A percentile compares a stretch with the other conserved stretches of the same genome.
These are phyloP conservation scores for Cytospora piceicola DNA, from an alignment of 2,329 filamentous ascomycete genomes.

Conservation along the genomic window DNA sequence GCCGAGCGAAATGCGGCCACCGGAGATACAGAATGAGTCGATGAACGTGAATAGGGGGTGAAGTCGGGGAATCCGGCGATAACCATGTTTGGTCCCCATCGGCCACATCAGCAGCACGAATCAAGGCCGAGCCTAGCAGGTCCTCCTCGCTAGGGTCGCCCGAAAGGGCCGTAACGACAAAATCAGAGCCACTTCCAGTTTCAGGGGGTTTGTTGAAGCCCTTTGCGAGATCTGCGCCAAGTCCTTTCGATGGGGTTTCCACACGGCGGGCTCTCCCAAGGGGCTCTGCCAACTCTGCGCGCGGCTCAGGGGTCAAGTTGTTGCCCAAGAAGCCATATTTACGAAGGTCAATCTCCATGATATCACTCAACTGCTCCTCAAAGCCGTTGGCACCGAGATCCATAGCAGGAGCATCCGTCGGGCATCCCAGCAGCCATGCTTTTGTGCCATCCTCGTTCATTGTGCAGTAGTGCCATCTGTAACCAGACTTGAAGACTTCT, in stretches of 20 bases:
- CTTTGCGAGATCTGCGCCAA: conserved; percentile 83
- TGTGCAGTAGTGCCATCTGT: conserved; percentile 97
- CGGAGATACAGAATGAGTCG: conserved; percentile 91
- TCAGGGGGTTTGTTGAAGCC: conserved; percentile 89
- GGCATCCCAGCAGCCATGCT: conserved; percentile 94
- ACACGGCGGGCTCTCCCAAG: conserved; percentile 51
- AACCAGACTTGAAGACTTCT: conserved; percentile 90
- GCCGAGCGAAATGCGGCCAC: conserved; percentile 93
- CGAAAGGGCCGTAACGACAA: conserved; percentile 85
- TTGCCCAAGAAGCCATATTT: conserved; percentile 91
- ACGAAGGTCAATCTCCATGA: conserved; percentile 90
- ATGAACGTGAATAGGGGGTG: conserved; percentile 89
- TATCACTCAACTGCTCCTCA: conserved; percentile 89
- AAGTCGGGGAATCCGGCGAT: conserved; percentile 66
- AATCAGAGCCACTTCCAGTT: conserved; percentile 84
- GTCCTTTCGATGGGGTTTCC: conserved; percentile 64
- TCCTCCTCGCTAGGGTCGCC: conserved; percentile 75
- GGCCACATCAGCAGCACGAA: conserved; percentile 48
- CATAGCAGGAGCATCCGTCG: conserved; percentile 69
- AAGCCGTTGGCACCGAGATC: conserved; percentile 71
- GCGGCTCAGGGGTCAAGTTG: conserved; percentile 62
- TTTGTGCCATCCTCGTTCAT: conserved; percentile 95
- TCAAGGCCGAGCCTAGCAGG: conserved; percentile 55
- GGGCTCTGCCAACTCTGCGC: conserved; percentile 51
- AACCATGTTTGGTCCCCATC: conserved; percentile 59